Evolutionary conservation across 1,284 basidiomycete genomes (phyloP).

Genomic region (Pascua sp.): DNA sequence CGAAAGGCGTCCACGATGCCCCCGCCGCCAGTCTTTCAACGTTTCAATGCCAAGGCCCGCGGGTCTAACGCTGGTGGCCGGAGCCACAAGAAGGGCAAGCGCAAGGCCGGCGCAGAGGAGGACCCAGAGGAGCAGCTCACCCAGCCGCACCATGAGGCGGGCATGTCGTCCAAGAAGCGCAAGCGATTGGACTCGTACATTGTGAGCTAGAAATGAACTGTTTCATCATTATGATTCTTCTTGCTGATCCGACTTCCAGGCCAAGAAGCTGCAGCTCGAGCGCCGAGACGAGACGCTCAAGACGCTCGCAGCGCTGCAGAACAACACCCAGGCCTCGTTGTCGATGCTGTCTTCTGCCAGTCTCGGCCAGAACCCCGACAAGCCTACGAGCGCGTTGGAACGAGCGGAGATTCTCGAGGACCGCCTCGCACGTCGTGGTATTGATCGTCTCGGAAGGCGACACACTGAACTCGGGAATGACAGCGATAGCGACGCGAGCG

Average conservation of each 20-base stretch:
- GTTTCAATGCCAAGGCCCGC: slow-evolving; percentile 48
- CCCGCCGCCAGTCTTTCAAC: slow-evolving; percentile 38
- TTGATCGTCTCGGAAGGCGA: slow-evolving; percentile 56
- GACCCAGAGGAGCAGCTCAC: slow-evolving; percentile 40
- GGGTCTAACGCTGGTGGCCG: slow-evolving; percentile 42
- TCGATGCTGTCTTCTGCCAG: slow-evolving; percentile 35
- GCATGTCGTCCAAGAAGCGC: slow-evolving; percentile 49
- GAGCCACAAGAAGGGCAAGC: slow-evolving; percentile 44
- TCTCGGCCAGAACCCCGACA: slow-evolving; percentile 43
- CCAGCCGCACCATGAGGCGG: slow-evolving; percentile 32
- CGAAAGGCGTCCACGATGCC: slow-evolving; percentile 21
- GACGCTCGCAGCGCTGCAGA: slow-evolving; percentile 34
- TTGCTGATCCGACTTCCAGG: slow-evolving; percentile 20
- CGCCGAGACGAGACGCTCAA: slow-evolving; percentile 42
- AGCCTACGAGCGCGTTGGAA: slow-evolving; percentile 43
- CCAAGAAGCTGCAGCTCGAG: slow-evolving; percentile 48
- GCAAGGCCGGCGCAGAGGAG: slow-evolving; percentile 35
- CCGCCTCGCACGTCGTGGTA: slow-evolving; percentile 64
- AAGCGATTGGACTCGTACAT: slow-evolving; percentile 50
- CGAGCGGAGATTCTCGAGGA: slow-evolving; percentile 78
- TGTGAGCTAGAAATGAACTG: slow-evolving; percentile 48
- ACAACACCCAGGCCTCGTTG: slow-evolving; percentile 26
- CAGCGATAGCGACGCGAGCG: slow-evolving; percentile 48
- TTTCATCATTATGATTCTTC: no score
- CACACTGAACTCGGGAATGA: slow-evolving; percentile 59